Conservation (phyloP, 169 alveolate species). For the Eimeria praecox region DNA sequence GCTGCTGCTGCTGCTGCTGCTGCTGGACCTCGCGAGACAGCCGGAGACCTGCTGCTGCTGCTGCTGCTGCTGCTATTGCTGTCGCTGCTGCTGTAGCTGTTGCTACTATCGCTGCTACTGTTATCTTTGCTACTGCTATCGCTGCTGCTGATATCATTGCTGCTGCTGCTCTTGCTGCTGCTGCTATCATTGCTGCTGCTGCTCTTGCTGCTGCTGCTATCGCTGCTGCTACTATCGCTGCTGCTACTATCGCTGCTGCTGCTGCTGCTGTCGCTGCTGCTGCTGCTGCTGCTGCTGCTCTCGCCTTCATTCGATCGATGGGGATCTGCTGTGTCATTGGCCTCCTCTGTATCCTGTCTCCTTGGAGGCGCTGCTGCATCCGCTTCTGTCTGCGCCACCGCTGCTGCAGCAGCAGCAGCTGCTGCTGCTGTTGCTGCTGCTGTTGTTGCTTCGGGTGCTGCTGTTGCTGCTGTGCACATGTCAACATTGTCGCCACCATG, state of each 20-base stretch:
- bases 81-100: not conserved
- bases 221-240: not conserved
- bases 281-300: no score
- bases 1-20: not conserved
- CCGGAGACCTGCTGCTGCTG: not conserved
- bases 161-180: not conserved
- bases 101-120: not conserved
- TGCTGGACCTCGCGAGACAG: not conserved
- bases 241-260: slow-evolving; percentile 10
- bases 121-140: not conserved
- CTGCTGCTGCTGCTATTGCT: not conserved
- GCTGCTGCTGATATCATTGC: not conserved
- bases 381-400: not conserved
- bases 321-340: no score
- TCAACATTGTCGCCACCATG: not conserved
- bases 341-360: no score
- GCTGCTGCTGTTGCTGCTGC: no score
- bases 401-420: no score
- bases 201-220: not conserved
- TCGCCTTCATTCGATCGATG: no score
- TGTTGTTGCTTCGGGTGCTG: no score
- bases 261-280: not conserved
- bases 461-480: no score
- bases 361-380: no score
- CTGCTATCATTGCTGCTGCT: not conserved